A percentile compares a stretch with the other conserved stretches of the same genome.
Evolutionary conservation across 108 stramenopile species (phyloP).

Genomic region (Pseudonitzschia delicatissima): DNA sequence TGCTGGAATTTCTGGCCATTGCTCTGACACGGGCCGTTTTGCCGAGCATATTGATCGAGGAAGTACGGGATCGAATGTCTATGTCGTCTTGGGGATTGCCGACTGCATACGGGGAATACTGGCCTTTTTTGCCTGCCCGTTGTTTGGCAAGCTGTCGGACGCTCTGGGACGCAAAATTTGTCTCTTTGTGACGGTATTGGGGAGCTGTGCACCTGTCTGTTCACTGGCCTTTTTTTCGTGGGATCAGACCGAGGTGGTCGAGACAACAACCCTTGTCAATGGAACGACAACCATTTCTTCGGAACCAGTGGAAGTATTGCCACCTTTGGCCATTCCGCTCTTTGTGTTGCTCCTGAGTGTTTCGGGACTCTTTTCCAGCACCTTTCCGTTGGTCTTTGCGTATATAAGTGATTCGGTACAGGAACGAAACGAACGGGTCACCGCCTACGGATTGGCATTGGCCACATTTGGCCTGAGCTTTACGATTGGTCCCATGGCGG

Average conservation of each 20-base stretch:
- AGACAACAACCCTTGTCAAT: not conserved
- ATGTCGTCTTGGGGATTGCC: constrained; percentile 80
- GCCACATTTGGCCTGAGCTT: constrained; percentile 91
- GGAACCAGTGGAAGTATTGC: constrained; percentile 1
- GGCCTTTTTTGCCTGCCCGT: constrained; percentile 90
- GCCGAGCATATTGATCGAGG: constrained; percentile 65
- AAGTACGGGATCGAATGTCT: constrained; percentile 67
- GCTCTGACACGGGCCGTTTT: constrained; percentile 81
- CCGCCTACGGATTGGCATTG: constrained; percentile 95
- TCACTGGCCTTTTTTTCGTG: constrained; percentile 79
- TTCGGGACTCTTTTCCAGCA: constrained; percentile 90
- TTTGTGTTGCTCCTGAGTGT: constrained; percentile 76
- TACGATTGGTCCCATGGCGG: constrained; percentile 93
- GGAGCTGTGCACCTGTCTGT: constrained; percentile 89
- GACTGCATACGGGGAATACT: constrained; percentile 91
- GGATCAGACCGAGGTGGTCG: constrained; percentile 8
- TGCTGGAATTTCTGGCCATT: constrained; percentile 91
- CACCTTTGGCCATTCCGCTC: constrained; percentile 42
- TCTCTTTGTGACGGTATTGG: constrained; percentile 87
- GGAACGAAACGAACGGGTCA: constrained; percentile 75
- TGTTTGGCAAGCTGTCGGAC: constrained; percentile 90
- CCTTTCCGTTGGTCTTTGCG: constrained; percentile 96
- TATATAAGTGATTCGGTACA: constrained; percentile 94
- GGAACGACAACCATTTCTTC: not conserved
- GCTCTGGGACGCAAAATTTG: constrained; percentile 75